phyloP scores from a whole-genome alignment of 2,329 filamentous ascomycete species.

The Pseudogymnoascus sp. region DNA sequence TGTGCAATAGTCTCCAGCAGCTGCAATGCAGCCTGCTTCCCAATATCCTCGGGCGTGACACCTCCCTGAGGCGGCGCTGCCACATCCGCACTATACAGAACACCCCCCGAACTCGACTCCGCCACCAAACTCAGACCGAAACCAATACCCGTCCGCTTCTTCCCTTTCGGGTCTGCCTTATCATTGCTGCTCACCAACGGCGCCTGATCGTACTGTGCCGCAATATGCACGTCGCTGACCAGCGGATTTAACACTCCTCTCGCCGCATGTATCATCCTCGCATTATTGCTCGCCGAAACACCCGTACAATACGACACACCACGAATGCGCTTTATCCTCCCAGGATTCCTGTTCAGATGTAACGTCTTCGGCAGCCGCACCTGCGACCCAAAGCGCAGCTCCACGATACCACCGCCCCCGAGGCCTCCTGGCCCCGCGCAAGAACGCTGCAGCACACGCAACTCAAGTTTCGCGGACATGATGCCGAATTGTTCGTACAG shows the following conservation, averaged over 20 bases:
- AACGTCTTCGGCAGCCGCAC: conserved; percentile 89
- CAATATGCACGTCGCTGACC: conserved; percentile 84
- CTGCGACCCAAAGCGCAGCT: conserved; percentile 87
- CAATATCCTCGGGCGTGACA: conserved; percentile 80
- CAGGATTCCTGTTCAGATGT: conserved; percentile 73
- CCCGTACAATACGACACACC: conserved; percentile 92
- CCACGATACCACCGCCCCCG: conserved; percentile 86
- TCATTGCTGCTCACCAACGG: conserved; percentile 46
- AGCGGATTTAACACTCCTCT: conserved; percentile 80
- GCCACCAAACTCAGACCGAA: conserved; percentile 88
- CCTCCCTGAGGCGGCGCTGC: conserved; percentile 68
- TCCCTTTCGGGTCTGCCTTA: conserved; percentile 46
- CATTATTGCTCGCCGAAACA: conserved; percentile 87
- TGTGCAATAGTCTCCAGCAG: conserved; percentile 73
- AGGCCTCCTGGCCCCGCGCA: conserved; percentile 66
- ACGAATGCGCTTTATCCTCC: conserved; percentile 77
- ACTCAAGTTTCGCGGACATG: conserved; percentile 66
- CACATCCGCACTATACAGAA: conserved; percentile 82
- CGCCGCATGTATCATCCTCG: conserved; percentile 86
- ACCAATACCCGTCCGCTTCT: conserved; percentile 70
- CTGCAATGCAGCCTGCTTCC: conserved; percentile 80
- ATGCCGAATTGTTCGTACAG: conserved; percentile 89
- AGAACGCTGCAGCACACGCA: conserved; percentile 71
- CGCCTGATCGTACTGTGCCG: conserved; percentile 64
- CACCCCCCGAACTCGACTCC: conserved; percentile 73